phyloP scores from a whole-genome alignment of 2,329 filamentous ascomycete species.

The Cordyceps sp. region DNA sequence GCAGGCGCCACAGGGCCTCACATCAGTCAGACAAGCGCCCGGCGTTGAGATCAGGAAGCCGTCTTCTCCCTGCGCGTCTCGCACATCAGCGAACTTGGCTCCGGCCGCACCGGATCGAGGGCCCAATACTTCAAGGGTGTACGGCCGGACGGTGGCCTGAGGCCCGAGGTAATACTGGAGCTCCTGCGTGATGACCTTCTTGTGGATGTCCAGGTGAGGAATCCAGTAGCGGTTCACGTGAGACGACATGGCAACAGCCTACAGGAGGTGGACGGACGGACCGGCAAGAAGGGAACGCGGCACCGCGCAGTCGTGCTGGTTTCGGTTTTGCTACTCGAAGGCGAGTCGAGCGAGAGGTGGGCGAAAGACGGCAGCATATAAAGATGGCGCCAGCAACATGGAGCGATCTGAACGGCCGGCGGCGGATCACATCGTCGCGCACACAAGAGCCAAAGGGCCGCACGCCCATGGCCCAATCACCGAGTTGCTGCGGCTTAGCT shows the following conservation, averaged over 20 bases:
- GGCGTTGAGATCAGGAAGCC: constrained; percentile 43
- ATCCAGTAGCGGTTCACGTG: constrained; percentile 44
- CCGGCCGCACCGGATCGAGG: neutral
- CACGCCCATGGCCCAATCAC: neutral
- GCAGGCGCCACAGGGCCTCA: constrained; percentile 17
- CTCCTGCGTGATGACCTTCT: constrained; percentile 40
- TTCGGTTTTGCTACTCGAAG: too few relatives aligned
- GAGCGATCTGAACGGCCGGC: too few relatives aligned
- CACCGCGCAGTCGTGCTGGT: too few relatives aligned
- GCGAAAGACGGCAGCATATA: too few relatives aligned
- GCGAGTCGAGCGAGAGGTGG: too few relatives aligned
- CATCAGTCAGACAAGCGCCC: constrained; percentile 40
- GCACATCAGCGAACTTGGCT: too few relatives aligned
- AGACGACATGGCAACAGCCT: constrained; percentile 8
- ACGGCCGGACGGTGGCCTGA: constrained; percentile 38
- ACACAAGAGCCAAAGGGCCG: neutral
- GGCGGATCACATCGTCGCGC: too few relatives aligned
- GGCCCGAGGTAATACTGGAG: constrained; percentile 42
- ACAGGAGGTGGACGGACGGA: neutral
- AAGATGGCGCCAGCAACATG: too few relatives aligned
- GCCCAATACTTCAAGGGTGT: constrained; percentile 32
- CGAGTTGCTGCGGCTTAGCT: neutral
- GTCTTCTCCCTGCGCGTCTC: constrained; percentile 35
- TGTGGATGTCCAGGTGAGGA: constrained; percentile 40
- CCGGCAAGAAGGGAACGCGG: neutral